These are phyloP conservation scores for Xylaria grammica DNA, from an alignment of 495 filamentous ascomycete species.

Conservation along the genomic window DNA sequence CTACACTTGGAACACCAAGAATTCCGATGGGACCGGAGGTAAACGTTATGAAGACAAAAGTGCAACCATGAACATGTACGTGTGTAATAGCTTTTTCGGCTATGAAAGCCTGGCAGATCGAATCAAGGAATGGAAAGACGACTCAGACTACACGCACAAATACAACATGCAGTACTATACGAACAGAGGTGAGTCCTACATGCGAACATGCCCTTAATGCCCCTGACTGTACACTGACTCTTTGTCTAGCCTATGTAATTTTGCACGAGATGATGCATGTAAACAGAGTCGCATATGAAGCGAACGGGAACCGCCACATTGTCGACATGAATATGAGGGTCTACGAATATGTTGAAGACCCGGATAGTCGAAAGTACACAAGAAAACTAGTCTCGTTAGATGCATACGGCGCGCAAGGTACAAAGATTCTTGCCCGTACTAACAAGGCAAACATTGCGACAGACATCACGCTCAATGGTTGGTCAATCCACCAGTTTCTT, in stretches of 20 bases:
- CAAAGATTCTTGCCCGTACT: conserved; percentile 4
- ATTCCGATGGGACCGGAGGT: neutral
- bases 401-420: neutral
- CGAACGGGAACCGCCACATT: conserved; percentile 4
- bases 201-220: no score
- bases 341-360: neutral
- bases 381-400: neutral
- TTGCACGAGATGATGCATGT: neutral
- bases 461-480: no score
- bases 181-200: no score
- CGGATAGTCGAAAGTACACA: neutral
- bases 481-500: conserved; percentile 1
- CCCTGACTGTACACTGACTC: conserved; percentile 1
- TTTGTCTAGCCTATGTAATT: neutral
- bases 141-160: no score
- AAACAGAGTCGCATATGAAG: conserved; percentile 5
- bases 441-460: neutral
- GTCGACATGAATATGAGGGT: neutral
- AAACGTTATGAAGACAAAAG: neutral
- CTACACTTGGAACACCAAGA: conserved; percentile 6
- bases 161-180: no score
- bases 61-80: conserved; percentile 2
- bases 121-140: no score
- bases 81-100: no score
- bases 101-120: no score